Evolutionary conservation across 1,284 basidiomycete species (phyloP).

Genomic region (Boletus semigastroideus): DNA sequence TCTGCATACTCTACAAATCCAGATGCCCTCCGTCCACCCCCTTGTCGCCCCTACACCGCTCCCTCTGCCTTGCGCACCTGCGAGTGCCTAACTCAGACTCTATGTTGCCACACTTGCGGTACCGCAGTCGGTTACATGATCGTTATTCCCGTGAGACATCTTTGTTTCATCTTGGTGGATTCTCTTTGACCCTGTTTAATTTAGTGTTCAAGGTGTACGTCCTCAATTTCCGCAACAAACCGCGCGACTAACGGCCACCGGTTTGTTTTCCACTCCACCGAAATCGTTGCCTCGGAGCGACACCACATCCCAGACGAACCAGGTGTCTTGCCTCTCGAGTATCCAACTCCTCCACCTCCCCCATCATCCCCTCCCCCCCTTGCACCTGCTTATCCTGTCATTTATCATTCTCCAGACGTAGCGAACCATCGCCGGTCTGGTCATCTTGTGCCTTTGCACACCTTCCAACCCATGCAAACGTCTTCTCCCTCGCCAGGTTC

Average conservation of each 20-base stretch:
- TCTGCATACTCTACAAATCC: conserved; percentile 54
- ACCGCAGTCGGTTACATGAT: conserved; percentile 76
- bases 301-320: conserved; percentile 69
- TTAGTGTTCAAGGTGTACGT: conserved; percentile 69
- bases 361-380: conserved; percentile 28
- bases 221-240: conserved; percentile 62
- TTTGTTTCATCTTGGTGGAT: conserved; percentile 4
- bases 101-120: conserved; percentile 83
- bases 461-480: conserved; percentile 15
- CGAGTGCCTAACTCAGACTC: conserved; percentile 69
- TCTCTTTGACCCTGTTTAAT: conserved; percentile 13
- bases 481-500: conserved; percentile 24
- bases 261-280: conserved; percentile 83
- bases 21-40: conserved; percentile 40
- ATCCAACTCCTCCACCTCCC: conserved; percentile 31
- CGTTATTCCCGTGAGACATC: conserved; percentile 53
- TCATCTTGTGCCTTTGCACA: conserved; percentile 20
- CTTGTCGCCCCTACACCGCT: conserved; percentile 34
- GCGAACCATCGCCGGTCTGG: conserved; percentile 13
- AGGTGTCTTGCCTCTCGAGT: conserved; percentile 56
- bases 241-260: conserved; percentile 82
- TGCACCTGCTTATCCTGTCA: conserved; percentile 21
- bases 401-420: conserved; percentile 17
- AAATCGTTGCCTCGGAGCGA: conserved; percentile 71
- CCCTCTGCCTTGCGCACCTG: conserved; percentile 50